These are phyloP conservation scores for Gossypium arboreum DNA, from an alignment of 345 rosid species.

Conservation along the genomic window DNA sequence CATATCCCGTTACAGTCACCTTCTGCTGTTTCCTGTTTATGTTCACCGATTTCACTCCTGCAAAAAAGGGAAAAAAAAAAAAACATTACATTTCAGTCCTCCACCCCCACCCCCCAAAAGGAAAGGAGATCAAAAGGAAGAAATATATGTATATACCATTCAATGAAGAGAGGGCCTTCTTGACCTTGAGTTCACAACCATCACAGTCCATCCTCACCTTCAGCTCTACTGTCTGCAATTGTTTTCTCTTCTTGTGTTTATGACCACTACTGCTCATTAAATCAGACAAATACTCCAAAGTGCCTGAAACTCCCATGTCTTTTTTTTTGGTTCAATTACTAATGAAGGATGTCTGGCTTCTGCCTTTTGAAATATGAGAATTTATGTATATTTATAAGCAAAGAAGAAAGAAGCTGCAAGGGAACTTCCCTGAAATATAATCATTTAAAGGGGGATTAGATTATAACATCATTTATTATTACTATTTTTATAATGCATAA, in stretches of 20 bases:
- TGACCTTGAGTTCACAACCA: slow-evolving; percentile 97
- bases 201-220: slow-evolving; percentile 99
- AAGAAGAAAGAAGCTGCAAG: slow-evolving; percentile 22
- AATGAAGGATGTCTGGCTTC: neutral
- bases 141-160: slow-evolving; percentile 42
- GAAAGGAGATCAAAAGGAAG: neutral
- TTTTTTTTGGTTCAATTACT: neutral
- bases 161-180: slow-evolving; percentile 75
- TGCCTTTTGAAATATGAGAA: neutral
- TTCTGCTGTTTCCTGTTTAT: slow-evolving; percentile 90
- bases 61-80: neutral
- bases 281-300: slow-evolving; percentile 74
- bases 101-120: neutral
- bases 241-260: slow-evolving; percentile 60
- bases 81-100: neutral
- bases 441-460: neutral
- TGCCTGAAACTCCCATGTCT: slow-evolving; percentile 85
- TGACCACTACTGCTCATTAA: slow-evolving; percentile 55
- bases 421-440: slow-evolving; percentile 20
- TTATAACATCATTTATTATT: too few species aligned
- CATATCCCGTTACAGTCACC: slow-evolving; percentile 81
- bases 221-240: slow-evolving; percentile 77
- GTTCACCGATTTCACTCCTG: slow-evolving; percentile 81
- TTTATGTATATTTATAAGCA: neutral
- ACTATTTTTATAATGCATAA: too few species aligned